Evolutionary conservation across 2,329 filamentous ascomycete genomes (phyloP).

Genomic region (Seiridium cupressi): DNA sequence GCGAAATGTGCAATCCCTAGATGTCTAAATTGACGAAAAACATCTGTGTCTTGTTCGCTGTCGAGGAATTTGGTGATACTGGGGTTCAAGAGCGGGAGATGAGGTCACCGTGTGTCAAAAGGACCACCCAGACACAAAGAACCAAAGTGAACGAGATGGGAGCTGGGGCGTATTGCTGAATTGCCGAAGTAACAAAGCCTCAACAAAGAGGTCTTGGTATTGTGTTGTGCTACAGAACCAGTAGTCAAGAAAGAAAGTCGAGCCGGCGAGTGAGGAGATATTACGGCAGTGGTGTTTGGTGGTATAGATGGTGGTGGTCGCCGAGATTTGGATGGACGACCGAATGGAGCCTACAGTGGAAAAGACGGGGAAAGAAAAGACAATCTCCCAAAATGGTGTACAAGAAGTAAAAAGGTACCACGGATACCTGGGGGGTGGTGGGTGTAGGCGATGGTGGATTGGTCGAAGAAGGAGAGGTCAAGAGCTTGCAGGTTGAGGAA

Average conservation of each 20-base stretch:
- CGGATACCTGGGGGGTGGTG: not conserved
- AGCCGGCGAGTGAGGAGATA: not conserved
- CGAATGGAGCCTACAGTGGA: not conserved
- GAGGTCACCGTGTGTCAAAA: not conserved
- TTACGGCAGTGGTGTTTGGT: not conserved
- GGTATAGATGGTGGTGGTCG: not conserved
- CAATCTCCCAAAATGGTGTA: not conserved
- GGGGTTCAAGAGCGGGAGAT: not conserved
- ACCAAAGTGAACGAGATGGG: no score
- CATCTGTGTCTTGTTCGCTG: not conserved
- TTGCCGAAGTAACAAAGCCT: not conserved
- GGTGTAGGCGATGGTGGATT: not conserved
- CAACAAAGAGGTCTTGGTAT: not conserved
- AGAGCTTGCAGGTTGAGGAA: slow-evolving; percentile 1
- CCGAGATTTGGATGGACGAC: not conserved
- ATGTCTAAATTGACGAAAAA: not conserved
- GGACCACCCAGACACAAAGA: not conserved
- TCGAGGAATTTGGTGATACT: not conserved
- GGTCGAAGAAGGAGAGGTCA: not conserved
- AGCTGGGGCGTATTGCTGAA: no score
- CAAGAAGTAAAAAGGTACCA: not conserved
- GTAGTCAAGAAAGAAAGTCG: not conserved
- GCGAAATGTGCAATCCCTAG: not conserved
- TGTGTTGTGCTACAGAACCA: not conserved
- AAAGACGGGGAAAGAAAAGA: not conserved